Conservation (phyloP, 768 basidiomycete species). For the Hebeloma cylindrosporum region DNA sequence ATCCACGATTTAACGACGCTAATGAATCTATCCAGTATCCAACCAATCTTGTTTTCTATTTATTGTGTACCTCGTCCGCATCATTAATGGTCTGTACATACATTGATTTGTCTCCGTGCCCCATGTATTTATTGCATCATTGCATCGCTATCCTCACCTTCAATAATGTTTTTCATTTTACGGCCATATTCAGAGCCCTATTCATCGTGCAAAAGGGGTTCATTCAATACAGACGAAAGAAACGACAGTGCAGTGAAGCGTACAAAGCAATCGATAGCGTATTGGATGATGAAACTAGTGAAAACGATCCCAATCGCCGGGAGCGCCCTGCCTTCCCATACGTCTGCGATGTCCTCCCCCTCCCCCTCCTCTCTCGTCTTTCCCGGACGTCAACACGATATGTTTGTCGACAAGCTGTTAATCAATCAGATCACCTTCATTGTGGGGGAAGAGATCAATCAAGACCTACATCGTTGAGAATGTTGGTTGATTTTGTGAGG, state of each 20-base stretch:
- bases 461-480: slow-evolving; percentile 79
- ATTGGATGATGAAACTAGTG: slow-evolving; percentile 32
- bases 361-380: slow-evolving; percentile 57
- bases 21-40: no score
- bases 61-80: no score
- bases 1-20: no score
- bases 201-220: no score
- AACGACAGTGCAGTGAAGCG: no score
- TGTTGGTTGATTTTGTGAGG: slow-evolving; percentile 84
- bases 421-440: slow-evolving; percentile 4
- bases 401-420: slow-evolving; percentile 78
- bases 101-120: no score
- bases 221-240: neutral
- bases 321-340: slow-evolving; percentile 45
- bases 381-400: slow-evolving; percentile 53
- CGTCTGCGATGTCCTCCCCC: slow-evolving; percentile 51
- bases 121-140: neutral
- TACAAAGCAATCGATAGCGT: slow-evolving; percentile 6
- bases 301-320: slow-evolving; percentile 56
- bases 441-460: slow-evolving; percentile 5
- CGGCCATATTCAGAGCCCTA: no score
- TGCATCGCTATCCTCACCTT: neutral
- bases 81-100: no score
- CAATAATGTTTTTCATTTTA: no score
- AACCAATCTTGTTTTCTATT: no score